Conservation (phyloP, 2,329 filamentous ascomycete genomes). For the Epichloe bromicola region DNA sequence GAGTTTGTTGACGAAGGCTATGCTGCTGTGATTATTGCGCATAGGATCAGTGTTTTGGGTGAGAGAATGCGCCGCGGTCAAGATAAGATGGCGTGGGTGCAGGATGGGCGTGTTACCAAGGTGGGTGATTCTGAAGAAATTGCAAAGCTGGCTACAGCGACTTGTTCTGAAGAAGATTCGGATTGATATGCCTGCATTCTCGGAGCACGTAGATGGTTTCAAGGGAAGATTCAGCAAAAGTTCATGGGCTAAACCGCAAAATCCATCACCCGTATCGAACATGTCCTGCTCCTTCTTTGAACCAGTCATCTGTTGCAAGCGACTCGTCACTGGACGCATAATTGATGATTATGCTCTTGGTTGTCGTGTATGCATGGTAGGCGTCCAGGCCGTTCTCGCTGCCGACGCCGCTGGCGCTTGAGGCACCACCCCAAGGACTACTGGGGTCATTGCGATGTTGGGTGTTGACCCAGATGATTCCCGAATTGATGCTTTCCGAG, state of each 20-base stretch:
- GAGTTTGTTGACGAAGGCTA: conserved; percentile 17
- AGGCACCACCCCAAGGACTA: conserved; percentile 56
- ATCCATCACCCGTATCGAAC: conserved; percentile 29
- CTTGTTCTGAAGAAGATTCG: background rate
- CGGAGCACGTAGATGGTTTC: no score
- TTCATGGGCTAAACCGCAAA: background rate
- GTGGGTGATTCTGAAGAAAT: background rate
- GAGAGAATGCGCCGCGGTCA: conserved; percentile 9
- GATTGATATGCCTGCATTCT: background rate
- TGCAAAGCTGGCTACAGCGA: background rate
- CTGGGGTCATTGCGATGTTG: conserved; percentile 63
- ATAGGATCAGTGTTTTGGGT: conserved; percentile 16
- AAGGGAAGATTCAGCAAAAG: no score
- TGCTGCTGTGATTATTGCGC: conserved; percentile 23
- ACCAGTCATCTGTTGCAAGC: conserved; percentile 51
- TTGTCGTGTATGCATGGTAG: conserved; percentile 43
- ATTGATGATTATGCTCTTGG: conserved; percentile 58
- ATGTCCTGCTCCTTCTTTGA: conserved; percentile 40
- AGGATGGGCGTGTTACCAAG: background rate
- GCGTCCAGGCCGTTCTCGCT: conserved; percentile 61
- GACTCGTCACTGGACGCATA: conserved; percentile 45
- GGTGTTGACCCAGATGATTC: conserved; percentile 44
- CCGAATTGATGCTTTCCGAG: conserved; percentile 56
- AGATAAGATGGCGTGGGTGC: background rate
- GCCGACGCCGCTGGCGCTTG: conserved; percentile 50